A percentile compares a stretch with the other conserved stretches of the same genome.
Evolutionary conservation across 2,329 filamentous ascomycete species (phyloP).

Genomic region (Akanthomyces lecanii): DNA sequence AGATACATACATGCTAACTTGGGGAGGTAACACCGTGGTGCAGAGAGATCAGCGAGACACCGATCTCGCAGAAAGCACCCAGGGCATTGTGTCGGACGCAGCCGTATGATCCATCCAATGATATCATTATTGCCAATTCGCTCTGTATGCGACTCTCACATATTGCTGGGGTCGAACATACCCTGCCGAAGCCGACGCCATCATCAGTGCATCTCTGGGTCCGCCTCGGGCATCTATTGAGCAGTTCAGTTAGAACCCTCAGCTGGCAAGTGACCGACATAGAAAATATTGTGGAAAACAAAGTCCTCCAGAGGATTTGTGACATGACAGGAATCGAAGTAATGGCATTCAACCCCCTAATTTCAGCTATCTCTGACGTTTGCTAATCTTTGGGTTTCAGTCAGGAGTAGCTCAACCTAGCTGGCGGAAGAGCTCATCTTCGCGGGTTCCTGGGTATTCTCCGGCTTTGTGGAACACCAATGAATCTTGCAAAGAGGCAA

Average conservation of each 20-base stretch:
- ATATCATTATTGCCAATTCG: neutral
- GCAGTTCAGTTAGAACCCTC: neutral
- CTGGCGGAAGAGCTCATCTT: neutral
- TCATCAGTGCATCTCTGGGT: neutral
- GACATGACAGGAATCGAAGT: neutral
- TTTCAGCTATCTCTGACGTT: neutral
- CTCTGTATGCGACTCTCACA: neutral
- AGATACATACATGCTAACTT: neutral
- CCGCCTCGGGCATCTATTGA: neutral
- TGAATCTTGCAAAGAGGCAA: neutral
- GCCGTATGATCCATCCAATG: neutral
- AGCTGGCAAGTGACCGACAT: neutral
- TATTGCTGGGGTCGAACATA: neutral
- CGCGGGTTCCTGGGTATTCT: neutral
- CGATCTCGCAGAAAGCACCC: neutral
- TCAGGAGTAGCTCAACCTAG: neutral
- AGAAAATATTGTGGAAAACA: neutral
- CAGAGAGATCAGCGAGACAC: neutral
- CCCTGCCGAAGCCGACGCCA: neutral
- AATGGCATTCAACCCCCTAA: neutral
- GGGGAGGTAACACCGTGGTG: neutral
- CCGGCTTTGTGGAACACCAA: neutral
- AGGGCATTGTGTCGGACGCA: neutral
- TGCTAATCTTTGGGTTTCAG: neutral
- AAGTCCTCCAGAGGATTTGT: neutral